Evolutionary conservation across 176 grass and related monocot species (phyloP), one percentile per base, ranked within the genome.

Genomic region (Poa pratensis): DNA sequence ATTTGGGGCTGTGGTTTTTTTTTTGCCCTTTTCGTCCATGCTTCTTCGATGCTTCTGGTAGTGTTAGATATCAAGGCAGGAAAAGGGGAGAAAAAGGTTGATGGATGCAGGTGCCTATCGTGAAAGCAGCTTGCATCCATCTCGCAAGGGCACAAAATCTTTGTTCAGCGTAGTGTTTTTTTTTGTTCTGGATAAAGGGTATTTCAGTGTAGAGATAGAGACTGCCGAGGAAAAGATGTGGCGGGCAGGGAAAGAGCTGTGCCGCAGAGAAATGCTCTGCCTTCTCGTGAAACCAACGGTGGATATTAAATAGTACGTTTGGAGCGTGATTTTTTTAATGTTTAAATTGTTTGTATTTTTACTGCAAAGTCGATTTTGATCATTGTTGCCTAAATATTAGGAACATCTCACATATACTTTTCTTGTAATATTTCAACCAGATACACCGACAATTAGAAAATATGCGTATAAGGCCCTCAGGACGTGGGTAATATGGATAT

Each of bases 61-160:
- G 87, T 42, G 6, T 84, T 46, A 46, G 18, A 35, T 35, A 52
- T 75, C 15, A 1, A 14, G 50, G 18, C 35, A 24, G 5, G 16
- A 27, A 13, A 73, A 45, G 20, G 45, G 6, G 12, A 7, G 23
- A 11, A 17, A 73, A 77, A 64, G 19, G 68, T 24, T 69, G 80
- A 77, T 61, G 51, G 28, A 67, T 30, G 7, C 19, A 79, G 59
- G 24, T 49, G 58, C 81, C 64, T 28, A 78, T 63, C 34, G 78
- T 58, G 77, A 66, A 30, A 75, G 80, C 84, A 62, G 76, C 86
- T 20, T 45, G 83, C 60, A 65, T 91, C 70, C 43, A 77, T 53
- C 72, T 71, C 51, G 65, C 69, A 18, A 19, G 50, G 50, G 40
- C 78, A 52, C 71, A 19, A 86, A 79, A 70, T 71, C 69, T 69